These are phyloP conservation scores for Globisporangium splendens DNA, from an alignment of 352 stramenopile genomes.

Conservation along the genomic window DNA sequence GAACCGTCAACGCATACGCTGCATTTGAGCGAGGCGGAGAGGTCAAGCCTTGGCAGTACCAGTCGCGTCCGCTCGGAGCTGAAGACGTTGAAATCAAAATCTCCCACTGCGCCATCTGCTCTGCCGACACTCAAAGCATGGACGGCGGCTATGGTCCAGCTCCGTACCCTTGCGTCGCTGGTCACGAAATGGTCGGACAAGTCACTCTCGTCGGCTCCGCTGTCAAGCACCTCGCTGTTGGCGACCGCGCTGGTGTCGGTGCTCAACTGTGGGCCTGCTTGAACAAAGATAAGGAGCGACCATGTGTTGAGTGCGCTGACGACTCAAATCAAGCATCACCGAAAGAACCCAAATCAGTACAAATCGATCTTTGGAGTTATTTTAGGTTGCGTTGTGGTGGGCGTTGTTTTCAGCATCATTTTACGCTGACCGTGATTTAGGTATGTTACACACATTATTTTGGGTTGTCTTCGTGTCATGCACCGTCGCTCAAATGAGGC, in stretches of 20 bases:
- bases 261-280: slow-evolving; percentile 66
- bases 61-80: slow-evolving; percentile 33
- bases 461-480: too few relatives aligned
- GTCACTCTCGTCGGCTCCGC: slow-evolving; percentile 30
- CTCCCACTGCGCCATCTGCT: slow-evolving; percentile 56
- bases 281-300: slow-evolving; percentile 39
- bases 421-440: too few relatives aligned
- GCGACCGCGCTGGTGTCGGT: slow-evolving; percentile 78
- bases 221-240: slow-evolving; percentile 61
- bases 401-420: too few relatives aligned
- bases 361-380: too few relatives aligned
- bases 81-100: slow-evolving; percentile 65
- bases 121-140: slow-evolving; percentile 46
- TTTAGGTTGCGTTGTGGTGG: too few relatives aligned
- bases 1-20: slow-evolving; percentile 41
- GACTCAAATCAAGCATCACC: too few relatives aligned
- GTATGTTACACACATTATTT: too few relatives aligned
- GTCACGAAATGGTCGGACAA: slow-evolving; percentile 55
- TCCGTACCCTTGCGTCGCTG: slow-evolving; percentile 38
- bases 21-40: slow-evolving; percentile 26
- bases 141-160: slow-evolving; percentile 43
- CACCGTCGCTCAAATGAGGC: too few relatives aligned
- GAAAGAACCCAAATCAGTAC: too few relatives aligned
- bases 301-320: slow-evolving; percentile 55
- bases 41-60: slow-evolving; percentile 39